phyloP scores from a whole-genome alignment of 1,284 basidiomycete species.

The Pseudozyma hubeiensis region DNA sequence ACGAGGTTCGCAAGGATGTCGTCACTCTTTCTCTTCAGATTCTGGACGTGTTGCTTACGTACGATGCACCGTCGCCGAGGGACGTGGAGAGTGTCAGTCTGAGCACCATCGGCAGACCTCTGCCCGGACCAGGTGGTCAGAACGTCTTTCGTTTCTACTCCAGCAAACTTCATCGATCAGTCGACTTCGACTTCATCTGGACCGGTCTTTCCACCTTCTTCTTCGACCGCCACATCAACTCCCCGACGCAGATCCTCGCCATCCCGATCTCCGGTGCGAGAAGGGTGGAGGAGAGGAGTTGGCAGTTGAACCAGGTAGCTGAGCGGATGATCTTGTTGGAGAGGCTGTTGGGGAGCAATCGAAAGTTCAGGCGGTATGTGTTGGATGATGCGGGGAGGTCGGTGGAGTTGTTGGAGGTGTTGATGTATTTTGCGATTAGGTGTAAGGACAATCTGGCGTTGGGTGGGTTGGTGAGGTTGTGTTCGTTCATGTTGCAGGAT shows the following conservation, averaged over 20 bases:
- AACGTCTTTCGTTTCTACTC: slow-evolving; percentile 64
- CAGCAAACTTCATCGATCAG: slow-evolving; percentile 61
- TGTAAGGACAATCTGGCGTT: slow-evolving; percentile 74
- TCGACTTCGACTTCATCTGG: slow-evolving; percentile 61
- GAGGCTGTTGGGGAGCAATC: slow-evolving; percentile 55
- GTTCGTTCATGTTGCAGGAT: slow-evolving; percentile 91
- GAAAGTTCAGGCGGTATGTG: slow-evolving; percentile 56
- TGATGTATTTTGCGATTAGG: slow-evolving; percentile 53
- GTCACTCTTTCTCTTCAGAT: slow-evolving; percentile 56
- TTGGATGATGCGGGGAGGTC: slow-evolving; percentile 48
- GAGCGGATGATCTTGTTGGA: slow-evolving; percentile 60
- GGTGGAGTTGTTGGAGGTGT: slow-evolving; percentile 35
- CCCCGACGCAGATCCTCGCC: slow-evolving; percentile 42
- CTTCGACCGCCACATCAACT: slow-evolving; percentile 31
- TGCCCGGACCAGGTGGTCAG: slow-evolving; percentile 27
- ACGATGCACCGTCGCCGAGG: slow-evolving; percentile 39
- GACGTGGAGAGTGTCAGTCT: slow-evolving; percentile 35
- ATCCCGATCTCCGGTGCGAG: slow-evolving; percentile 31
- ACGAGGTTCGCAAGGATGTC: slow-evolving; percentile 42
- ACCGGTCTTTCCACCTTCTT: slow-evolving; percentile 41
- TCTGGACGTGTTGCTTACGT: slow-evolving; percentile 59
- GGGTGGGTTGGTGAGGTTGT: slow-evolving; percentile 86
- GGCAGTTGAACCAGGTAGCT: slow-evolving; percentile 54
- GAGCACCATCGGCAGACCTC: slow-evolving; percentile 33
- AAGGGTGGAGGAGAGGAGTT: slow-evolving; percentile 30